Conservation (phyloP, 345 rosid species). For the Gossypium longicalyx region DNA sequence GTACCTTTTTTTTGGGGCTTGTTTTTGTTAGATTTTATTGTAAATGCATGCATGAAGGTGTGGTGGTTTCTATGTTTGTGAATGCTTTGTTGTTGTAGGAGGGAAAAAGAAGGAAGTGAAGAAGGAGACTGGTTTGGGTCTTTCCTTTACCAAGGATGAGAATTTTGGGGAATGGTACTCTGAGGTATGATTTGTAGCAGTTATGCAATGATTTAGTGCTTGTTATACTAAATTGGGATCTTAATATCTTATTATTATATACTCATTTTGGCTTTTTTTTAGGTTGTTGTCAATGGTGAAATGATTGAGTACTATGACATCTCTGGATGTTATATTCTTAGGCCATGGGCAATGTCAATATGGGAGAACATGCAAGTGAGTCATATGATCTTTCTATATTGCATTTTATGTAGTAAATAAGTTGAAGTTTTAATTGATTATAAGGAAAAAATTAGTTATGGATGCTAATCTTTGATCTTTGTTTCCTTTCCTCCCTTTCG, state of each 20-base stretch:
- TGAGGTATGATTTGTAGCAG: conserved; percentile 69
- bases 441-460: not conserved
- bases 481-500: not conserved
- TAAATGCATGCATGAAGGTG: not conserved
- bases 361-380: conserved; percentile 96
- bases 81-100: conserved; percentile 11
- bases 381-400: conserved; percentile 7
- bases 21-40: not conserved
- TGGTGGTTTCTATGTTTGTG: not conserved
- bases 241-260: not conserved
- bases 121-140: conserved; percentile 90
- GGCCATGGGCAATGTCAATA: conserved; percentile 97
- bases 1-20: not conserved
- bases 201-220: conserved; percentile 64
- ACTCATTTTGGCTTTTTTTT: conserved; percentile 6
- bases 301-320: conserved; percentile 96
- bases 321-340: conserved; percentile 90
- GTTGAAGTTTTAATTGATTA: conserved; percentile 1
- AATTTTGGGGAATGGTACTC: conserved; percentile 96
- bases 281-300: conserved; percentile 85
- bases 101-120: conserved; percentile 95
- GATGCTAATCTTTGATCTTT: not conserved
- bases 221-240: not conserved
- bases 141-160: conserved; percentile 72
- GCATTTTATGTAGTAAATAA: not conserved